A percentile compares a stretch with the other conserved stretches of the same genome.
phyloP scores from a whole-genome alignment of 1,284 basidiomycete species.

The Ceratobasidium sp. region DNA sequence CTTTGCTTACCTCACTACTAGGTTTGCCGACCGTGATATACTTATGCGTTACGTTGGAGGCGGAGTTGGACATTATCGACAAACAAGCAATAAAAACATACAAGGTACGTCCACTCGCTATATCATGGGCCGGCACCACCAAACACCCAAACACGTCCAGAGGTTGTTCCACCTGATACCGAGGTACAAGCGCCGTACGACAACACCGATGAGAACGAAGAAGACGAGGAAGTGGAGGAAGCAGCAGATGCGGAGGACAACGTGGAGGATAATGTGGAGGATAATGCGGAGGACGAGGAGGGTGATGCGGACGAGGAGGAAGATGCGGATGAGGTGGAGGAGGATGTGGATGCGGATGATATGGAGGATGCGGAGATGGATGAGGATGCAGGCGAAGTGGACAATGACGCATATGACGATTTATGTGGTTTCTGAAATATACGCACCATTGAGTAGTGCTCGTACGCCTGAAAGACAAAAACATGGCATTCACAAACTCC shows the following conservation, averaged over 20 bases:
- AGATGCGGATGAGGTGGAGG: background rate
- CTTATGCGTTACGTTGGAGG: slow-evolving; percentile 52
- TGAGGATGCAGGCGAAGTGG: background rate
- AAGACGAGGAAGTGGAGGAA: background rate
- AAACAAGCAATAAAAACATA: background rate
- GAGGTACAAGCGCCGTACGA: slow-evolving; percentile 8
- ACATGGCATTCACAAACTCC: background rate
- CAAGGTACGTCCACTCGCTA: background rate
- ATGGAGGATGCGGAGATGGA: background rate
- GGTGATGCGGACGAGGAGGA: background rate
- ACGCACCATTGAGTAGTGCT: background rate
- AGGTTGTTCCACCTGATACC: background rate
- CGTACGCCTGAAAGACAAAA: background rate
- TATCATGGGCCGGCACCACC: background rate
- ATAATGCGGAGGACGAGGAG: background rate
- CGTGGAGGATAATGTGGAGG: no score
- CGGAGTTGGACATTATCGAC: slow-evolving; percentile 51
- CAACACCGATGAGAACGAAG: background rate
- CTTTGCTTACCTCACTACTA: background rate
- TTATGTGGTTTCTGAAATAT: slow-evolving; percentile 9
- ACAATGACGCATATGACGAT: background rate
- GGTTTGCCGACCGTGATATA: slow-evolving; percentile 51
- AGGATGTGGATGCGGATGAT: background rate
- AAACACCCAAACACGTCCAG: background rate
- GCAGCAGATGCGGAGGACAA: no score